phyloP scores from a whole-genome alignment of 2,329 filamentous ascomycete genomes.

The Epichloe aotearoae region DNA sequence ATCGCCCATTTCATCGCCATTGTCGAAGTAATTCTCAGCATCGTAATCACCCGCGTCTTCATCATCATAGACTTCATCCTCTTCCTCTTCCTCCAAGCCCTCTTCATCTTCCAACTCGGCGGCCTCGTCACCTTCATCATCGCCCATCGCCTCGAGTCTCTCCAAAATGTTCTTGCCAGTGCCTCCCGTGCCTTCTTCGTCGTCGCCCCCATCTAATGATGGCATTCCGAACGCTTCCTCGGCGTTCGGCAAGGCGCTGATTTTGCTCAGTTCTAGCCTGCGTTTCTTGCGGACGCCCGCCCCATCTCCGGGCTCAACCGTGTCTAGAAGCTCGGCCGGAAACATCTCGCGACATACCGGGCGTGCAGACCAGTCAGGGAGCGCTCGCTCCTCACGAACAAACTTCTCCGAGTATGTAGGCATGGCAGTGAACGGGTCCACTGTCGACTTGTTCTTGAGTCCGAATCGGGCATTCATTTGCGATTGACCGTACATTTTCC shows the following conservation, averaged over 20 bases:
- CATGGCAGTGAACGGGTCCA: constrained; percentile 45
- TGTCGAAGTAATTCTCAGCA: constrained; percentile 48
- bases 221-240: constrained; percentile 35
- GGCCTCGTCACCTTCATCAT: constrained; percentile 36
- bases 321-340: constrained; percentile 41
- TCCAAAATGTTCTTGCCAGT: constrained; percentile 28
- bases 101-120: constrained; percentile 39
- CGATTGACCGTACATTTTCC: constrained; percentile 40
- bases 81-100: constrained; percentile 30
- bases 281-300: constrained; percentile 28
- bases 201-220: constrained; percentile 14
- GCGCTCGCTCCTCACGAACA: constrained; percentile 33
- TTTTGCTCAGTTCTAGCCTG: constrained; percentile 31
- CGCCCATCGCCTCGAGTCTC: constrained; percentile 31
- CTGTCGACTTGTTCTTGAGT: constrained; percentile 38
- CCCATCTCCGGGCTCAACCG: constrained; percentile 32
- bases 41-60: constrained; percentile 49
- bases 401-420: constrained; percentile 46
- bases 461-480: constrained; percentile 45
- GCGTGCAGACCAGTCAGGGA: constrained; percentile 39
- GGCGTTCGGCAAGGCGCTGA: constrained; percentile 34
- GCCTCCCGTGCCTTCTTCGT: constrained; percentile 16
- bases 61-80: constrained; percentile 40
- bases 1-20: constrained; percentile 39
- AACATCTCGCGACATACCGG: constrained; percentile 41